Evolutionary conservation across 768 basidiomycete genomes (phyloP).

Genomic region (Podaxis sp.): DNA sequence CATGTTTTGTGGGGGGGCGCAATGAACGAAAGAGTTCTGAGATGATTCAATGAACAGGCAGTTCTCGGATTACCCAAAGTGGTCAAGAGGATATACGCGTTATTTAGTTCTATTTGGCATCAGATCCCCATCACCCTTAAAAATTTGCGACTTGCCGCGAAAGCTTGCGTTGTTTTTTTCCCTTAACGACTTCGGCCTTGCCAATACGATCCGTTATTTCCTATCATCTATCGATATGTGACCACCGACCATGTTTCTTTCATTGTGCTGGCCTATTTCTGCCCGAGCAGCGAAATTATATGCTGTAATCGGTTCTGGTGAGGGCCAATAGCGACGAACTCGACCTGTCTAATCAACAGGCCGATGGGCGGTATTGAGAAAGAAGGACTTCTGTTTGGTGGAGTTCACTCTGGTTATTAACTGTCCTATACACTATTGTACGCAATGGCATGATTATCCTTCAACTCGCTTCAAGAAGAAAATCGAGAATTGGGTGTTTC

Average conservation of each 20-base stretch:
- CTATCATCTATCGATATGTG: background rate
- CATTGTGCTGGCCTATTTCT: slow-evolving; percentile 59
- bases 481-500: background rate
- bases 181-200: background rate
- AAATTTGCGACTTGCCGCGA: background rate
- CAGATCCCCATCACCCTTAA: background rate
- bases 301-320: slow-evolving; percentile 82
- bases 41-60: background rate
- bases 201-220: slow-evolving; percentile 6
- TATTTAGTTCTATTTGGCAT: slow-evolving; percentile 25
- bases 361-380: slow-evolving; percentile 46
- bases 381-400: slow-evolving; percentile 32
- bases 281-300: slow-evolving; percentile 72
- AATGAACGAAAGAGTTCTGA: background rate
- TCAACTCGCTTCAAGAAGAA: background rate
- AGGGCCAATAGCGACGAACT: slow-evolving; percentile 61
- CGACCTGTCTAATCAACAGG: slow-evolving; percentile 55
- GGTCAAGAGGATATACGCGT: slow-evolving; percentile 14
- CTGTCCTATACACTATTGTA: slow-evolving; percentile 20
- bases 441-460: slow-evolving; percentile 26
- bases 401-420: slow-evolving; percentile 29
- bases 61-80: background rate
- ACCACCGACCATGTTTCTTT: background rate
- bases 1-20: background rate
- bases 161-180: background rate